Base-by-base conservation (phyloP, 805 yeast species). In the Phaffomyces antillensis region DNA sequence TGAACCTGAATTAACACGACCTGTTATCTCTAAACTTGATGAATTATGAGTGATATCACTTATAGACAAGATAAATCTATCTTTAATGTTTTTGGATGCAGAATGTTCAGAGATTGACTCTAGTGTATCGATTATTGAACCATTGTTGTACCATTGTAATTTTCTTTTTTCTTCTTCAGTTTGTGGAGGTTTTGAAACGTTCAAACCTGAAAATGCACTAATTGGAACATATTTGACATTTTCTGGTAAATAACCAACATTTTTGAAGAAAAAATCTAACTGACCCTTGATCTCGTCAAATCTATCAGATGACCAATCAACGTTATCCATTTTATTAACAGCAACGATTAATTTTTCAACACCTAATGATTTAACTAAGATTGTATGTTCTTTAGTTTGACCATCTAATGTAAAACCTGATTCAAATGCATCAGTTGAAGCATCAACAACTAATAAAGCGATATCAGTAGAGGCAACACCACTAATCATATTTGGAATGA, bases 381-480 rank as follows among this genome's bases (percentile, higher is more conserved):
- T 77, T 67, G 96, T 95, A 79, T 85, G 95, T 76, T 86, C 95
- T 77, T 91, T 86, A 72, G 95, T 86, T 76, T 86, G 95, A 70
- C 95, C 95, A 64, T 86, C 95, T 80, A 85, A 78, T 66, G 93
- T 84, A 77, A 86, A 86, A 75, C 95, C 95, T 64, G 95, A 90
- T 77, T 86, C 95, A 80, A 86, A 86, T 72, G 86, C 95, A 85
- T 93, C 93, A 66, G 79, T 79, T 73, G 93, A 91, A 70, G 90
- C 86, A 66, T 91, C 95, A 68, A 86, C 85, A 64, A 87, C 87
- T 67, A 86, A 79, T 58, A 86, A 81, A 64, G 95, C 95, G 71
- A 93, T 78, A 72, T 86, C 95, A 67, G 95, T 93, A 75, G 87
- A 95, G 62, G 93, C 81, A 60, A 93, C 86, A 81, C 95, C 95